Evolutionary conservation across 495 filamentous ascomycete species (phyloP).

Genomic region (Aspergillus steynii): DNA sequence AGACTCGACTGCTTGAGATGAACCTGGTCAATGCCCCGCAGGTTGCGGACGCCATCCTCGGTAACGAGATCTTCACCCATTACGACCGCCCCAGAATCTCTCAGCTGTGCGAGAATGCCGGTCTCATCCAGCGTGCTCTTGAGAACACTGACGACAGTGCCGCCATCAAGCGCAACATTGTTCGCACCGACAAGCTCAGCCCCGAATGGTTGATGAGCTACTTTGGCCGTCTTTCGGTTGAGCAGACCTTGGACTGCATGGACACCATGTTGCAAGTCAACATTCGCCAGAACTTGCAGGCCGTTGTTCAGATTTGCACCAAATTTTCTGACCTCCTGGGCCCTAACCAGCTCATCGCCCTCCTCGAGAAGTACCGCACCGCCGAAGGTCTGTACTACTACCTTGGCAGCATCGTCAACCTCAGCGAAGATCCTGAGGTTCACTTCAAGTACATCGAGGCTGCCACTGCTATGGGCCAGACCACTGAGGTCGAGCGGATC

Average conservation of each 20-base stretch:
- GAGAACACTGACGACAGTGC: constrained; percentile 91
- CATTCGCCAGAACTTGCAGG: constrained; percentile 94
- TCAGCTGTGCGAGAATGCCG: constrained; percentile 87
- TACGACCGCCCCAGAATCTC: constrained; percentile 89
- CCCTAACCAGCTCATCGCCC: constrained; percentile 80
- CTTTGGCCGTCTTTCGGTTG: constrained; percentile 91
- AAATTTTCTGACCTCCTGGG: constrained; percentile 98
- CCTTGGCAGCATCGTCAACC: constrained; percentile 94
- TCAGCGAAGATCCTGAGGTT: constrained; percentile 93
- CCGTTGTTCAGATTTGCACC: constrained; percentile 91
- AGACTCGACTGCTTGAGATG: constrained; percentile 96
- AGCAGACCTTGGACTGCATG: constrained; percentile 90
- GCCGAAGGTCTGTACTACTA: constrained; percentile 98
- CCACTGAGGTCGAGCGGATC: constrained; percentile 94
- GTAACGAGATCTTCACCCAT: constrained; percentile 96
- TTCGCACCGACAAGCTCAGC: constrained; percentile 76
- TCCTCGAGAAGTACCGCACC: constrained; percentile 96
- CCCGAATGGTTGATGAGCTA: constrained; percentile 88
- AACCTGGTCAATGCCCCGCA: constrained; percentile 95
- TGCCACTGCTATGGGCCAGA: constrained; percentile 86
- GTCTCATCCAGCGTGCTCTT: constrained; percentile 81
- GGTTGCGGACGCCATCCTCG: constrained; percentile 94
- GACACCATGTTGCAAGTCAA: constrained; percentile 95
- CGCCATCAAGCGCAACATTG: constrained; percentile 87
- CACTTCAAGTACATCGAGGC: constrained; percentile 99